Evolutionary conservation across 2,329 filamentous ascomycete species (phyloP).

Genomic region (Emericellopsis cladophorae): DNA sequence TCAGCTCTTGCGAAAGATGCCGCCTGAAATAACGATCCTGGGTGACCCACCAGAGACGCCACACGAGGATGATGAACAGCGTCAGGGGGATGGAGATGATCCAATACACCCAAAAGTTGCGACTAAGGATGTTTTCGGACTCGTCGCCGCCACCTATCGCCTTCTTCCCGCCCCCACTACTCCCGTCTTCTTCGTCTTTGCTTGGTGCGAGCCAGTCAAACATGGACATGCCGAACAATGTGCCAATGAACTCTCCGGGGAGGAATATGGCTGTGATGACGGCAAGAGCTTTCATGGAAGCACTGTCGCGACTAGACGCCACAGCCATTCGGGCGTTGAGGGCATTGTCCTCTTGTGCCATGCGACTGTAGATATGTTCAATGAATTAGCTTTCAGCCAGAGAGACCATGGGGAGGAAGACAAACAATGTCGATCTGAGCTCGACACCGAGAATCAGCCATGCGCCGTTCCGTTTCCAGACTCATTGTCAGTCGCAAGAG

Average conservation of each 20-base stretch:
- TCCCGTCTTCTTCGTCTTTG: conserved; percentile 13
- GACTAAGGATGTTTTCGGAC: conserved; percentile 19
- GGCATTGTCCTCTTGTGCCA: conserved; percentile 35
- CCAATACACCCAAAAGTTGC: conserved; percentile 33
- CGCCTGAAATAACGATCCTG: conserved; percentile 32
- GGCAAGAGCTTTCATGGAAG: conserved; percentile 33
- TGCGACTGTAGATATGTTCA: conserved; percentile 30
- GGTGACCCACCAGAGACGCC: conserved; percentile 34
- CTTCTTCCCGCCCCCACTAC: not conserved
- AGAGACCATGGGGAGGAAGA: not conserved
- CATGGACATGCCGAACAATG: conserved; percentile 32
- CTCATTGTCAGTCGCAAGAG: conserved; percentile 28
- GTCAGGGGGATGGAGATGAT: conserved; percentile 28
- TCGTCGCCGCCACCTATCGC: conserved; percentile 3
- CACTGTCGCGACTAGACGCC: conserved; percentile 26
- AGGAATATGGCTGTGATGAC: conserved; percentile 35
- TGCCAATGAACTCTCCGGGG: conserved; percentile 31
- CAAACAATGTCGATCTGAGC: conserved; percentile 32
- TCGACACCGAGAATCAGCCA: conserved; percentile 31
- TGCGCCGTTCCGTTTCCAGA: conserved; percentile 30
- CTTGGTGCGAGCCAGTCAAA: conserved; percentile 28
- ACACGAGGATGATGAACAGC: conserved; percentile 23
- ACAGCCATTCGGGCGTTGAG: conserved; percentile 28
- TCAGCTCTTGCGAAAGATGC: conserved; percentile 31
- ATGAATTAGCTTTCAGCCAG: not conserved